A percentile compares a stretch with the other conserved stretches of the same genome.
Conservation (phyloP, 2,329 filamentous ascomycete genomes). For the Stagonosporopsis cucurbitacearum region DNA sequence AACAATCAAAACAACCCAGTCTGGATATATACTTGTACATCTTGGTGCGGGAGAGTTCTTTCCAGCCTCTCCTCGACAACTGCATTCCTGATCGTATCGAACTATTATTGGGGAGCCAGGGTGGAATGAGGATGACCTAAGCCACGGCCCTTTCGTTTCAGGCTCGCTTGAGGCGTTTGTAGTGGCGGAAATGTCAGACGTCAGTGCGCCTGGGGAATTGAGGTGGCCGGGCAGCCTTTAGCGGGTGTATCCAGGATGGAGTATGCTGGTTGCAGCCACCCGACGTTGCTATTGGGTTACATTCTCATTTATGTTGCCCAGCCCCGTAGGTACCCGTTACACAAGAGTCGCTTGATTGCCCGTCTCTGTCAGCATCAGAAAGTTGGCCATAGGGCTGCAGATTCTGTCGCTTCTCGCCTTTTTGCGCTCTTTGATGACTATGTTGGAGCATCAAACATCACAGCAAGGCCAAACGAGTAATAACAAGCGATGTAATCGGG, state of each 20-base stretch:
- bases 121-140: conserved; percentile 46
- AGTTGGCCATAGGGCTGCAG: conserved; percentile 14
- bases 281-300: conserved; percentile 22
- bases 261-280: conserved; percentile 39
- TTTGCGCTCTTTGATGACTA: not conserved
- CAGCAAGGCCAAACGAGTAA: not conserved
- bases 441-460: not conserved
- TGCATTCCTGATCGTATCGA: conserved; percentile 40
- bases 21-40: conserved; percentile 47
- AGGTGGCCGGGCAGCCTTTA: conserved; percentile 35
- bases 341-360: conserved; percentile 18
- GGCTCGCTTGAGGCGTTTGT: conserved; percentile 27
- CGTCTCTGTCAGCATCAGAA: conserved; percentile 14
- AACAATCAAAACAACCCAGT: conserved; percentile 45
- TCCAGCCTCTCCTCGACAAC: conserved; percentile 42
- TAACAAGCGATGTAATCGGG: not conserved
- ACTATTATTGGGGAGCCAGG: conserved; percentile 44
- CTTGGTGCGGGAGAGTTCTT: conserved; percentile 34
- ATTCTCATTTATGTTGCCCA: conserved; percentile 24
- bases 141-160: conserved; percentile 38
- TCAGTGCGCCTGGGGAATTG: conserved; percentile 20
- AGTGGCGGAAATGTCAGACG: conserved; percentile 26
- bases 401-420: not conserved
- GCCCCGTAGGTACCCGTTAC: conserved; percentile 25
- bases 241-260: conserved; percentile 25